A percentile compares a stretch with the other conserved stretches of the same genome.
Conservation (phyloP, 495 filamentous ascomycete species). For the Schizothecium vesticola region DNA sequence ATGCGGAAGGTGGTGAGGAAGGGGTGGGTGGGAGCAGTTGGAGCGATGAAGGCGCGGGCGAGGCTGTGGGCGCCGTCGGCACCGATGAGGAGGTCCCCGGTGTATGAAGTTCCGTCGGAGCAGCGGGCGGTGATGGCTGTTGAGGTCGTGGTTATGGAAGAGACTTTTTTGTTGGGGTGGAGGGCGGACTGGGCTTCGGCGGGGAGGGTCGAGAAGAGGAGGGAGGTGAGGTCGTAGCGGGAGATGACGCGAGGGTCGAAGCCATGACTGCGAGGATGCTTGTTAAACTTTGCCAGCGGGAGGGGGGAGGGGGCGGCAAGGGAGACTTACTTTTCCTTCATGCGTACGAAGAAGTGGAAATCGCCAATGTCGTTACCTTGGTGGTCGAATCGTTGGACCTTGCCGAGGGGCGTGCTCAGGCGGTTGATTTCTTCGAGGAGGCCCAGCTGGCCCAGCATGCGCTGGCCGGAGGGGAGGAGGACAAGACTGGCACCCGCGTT, state of each 20-base stretch:
- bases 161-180: conserved; percentile 27
- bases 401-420: conserved; percentile 1
- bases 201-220: conserved; percentile 29
- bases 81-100: conserved; percentile 45
- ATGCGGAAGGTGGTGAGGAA: conserved; percentile 31
- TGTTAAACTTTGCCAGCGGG: not conserved
- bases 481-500: conserved; percentile 36
- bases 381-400: conserved; percentile 2
- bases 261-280: conserved; percentile 25
- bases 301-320: not conserved
- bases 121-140: conserved; percentile 25
- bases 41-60: conserved; percentile 39
- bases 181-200: conserved; percentile 25
- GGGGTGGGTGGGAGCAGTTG: conserved; percentile 37
- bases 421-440: conserved; percentile 27
- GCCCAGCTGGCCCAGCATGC: conserved; percentile 47
- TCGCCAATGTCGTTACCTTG: conserved; percentile 3
- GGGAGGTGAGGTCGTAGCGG: conserved; percentile 29
- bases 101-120: conserved; percentile 33
- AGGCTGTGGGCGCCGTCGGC: conserved; percentile 46
- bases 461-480: conserved; percentile 26
- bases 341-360: not conserved
- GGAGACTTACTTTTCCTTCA: conserved; percentile 8
- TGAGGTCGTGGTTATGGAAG: conserved; percentile 14
- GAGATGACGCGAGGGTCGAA: conserved; percentile 28